Percentiles rank a stretch among this genome's conserved stretches.
Conservation (phyloP, 2,329 filamentous ascomycete species). For the Aspergillus fijiensis region DNA sequence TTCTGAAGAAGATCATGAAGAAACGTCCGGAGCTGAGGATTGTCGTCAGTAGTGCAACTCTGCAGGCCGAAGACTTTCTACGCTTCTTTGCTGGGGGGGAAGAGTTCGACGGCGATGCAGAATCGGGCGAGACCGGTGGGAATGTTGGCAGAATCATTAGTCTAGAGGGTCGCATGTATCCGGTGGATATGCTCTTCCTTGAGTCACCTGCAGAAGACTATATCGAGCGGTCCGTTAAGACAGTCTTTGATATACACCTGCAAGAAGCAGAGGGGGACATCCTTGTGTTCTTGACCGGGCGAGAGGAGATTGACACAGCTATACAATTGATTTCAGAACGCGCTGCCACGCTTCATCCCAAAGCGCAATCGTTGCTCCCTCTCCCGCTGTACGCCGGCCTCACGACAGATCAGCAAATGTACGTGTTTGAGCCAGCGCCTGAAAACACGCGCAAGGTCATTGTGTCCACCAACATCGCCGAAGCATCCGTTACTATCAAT, state of each 20-base stretch:
- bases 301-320: conserved; percentile 85
- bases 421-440: conserved; percentile 81
- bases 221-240: conserved; percentile 75
- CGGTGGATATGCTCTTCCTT: conserved; percentile 82
- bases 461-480: conserved; percentile 91
- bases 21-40: conserved; percentile 79
- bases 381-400: conserved; percentile 88
- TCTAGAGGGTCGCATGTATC: conserved; percentile 82
- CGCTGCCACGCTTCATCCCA: conserved; percentile 60
- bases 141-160: conserved; percentile 68
- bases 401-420: conserved; percentile 88
- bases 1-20: conserved; percentile 86
- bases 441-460: conserved; percentile 87
- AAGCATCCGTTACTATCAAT: conserved; percentile 92
- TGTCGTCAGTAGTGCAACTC: conserved; percentile 87
- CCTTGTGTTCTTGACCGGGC: conserved; percentile 84
- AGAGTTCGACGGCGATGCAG: conserved; percentile 36
- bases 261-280: conserved; percentile 82
- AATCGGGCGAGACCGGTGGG: conserved; percentile 38
- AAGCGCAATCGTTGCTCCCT: conserved; percentile 61
- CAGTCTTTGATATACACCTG: conserved; percentile 82
- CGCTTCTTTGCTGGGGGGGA: conserved; percentile 67
- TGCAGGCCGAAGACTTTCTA: conserved; percentile 84
- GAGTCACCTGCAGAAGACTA: conserved; percentile 80
- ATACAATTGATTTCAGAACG: conserved; percentile 78